phyloP scores from a whole-genome alignment of 2,329 filamentous ascomycete genomes.

The Ascochyta clinopodiicola region DNA sequence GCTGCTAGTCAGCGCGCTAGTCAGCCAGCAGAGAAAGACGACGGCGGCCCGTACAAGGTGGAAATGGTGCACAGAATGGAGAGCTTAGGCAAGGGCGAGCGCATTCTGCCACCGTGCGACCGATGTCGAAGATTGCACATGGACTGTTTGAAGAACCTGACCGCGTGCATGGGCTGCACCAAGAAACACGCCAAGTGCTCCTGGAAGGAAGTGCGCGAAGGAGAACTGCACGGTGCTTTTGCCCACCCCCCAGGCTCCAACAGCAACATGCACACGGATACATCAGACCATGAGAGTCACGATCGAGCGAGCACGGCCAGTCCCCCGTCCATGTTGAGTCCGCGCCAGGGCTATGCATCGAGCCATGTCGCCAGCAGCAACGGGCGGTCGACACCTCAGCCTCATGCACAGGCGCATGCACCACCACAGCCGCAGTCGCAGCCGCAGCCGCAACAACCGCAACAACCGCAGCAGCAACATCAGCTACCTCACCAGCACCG shows the following conservation, averaged over 20 bases:
- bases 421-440: slow-evolving; percentile 2
- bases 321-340: slow-evolving; percentile 35
- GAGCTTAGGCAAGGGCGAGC: slow-evolving; percentile 73
- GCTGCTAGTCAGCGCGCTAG: slow-evolving; percentile 49
- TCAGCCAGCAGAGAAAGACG: slow-evolving; percentile 58
- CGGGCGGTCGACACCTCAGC: slow-evolving; percentile 30
- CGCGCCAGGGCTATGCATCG: slow-evolving; percentile 32
- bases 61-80: slow-evolving; percentile 80
- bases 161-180: slow-evolving; percentile 84
- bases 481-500: slow-evolving; percentile 9
- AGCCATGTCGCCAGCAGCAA: slow-evolving; percentile 24
- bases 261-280: slow-evolving; percentile 42
- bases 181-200: slow-evolving; percentile 89
- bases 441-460: slow-evolving; percentile 5
- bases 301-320: slow-evolving; percentile 41
- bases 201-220: slow-evolving; percentile 81
- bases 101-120: slow-evolving; percentile 83
- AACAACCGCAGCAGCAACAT: slow-evolving; percentile 1
- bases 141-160: slow-evolving; percentile 84
- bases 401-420: slow-evolving; percentile 7
- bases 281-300: slow-evolving; percentile 36
- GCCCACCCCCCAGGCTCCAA: slow-evolving; percentile 28
- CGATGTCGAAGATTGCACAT: slow-evolving; percentile 80
- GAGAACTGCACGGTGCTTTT: slow-evolving; percentile 61
- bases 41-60: slow-evolving; percentile 65